Base-by-base conservation (phyloP, 2,329 filamentous ascomycete genomes). In the Graphilbum fragrans region DNA sequence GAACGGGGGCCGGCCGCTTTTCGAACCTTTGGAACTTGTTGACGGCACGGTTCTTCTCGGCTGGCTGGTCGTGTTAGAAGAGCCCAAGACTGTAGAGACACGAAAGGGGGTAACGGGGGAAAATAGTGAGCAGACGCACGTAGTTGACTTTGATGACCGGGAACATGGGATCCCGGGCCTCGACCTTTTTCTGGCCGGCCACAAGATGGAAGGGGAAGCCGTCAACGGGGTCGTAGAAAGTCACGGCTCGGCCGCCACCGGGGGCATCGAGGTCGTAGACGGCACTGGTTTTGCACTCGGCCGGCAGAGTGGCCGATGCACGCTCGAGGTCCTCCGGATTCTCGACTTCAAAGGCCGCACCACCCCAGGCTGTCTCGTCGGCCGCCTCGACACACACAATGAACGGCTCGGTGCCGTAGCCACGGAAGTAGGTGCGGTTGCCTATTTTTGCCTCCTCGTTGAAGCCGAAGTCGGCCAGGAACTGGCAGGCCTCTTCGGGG, bases 341-440 rank as follows among this genome's bases (percentile, higher is more conserved):
- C 46, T 72, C 69, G 6, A 80, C 77, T 29, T 67, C 69, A 47
- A 75, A 80, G 2, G 65, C 72, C 0, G 67, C 65, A 2, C 77
- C 77, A 6, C 68, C 64, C 51, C 80, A 82, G 42, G 64, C 58
- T 44, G 70, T 59, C 52, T 64, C 56, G 38, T 57, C 52, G 2
- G 69, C 64, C 38, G 61, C 59, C 44, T 65, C 62, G 37, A 73
- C 66, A 47, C 72, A 75, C 35, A 79, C 64, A 3, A 77, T 60
- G 53, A 74, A 79, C 12, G 74, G 73, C 49, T 80, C 74, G 7
- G 58, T 58, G 14, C 77, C 74, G 51, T 78, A 80, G 17, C 77
- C 77, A 33, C 72, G 68, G 55, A 69, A 78, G 60, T 72, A 81
- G 25, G 72, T 69, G 42, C 59, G 64, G 36, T 66, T 58, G 22